These are phyloP conservation scores for Areca catechu DNA, from an alignment of 176 grass and related monocot species.

Conservation along the genomic window DNA sequence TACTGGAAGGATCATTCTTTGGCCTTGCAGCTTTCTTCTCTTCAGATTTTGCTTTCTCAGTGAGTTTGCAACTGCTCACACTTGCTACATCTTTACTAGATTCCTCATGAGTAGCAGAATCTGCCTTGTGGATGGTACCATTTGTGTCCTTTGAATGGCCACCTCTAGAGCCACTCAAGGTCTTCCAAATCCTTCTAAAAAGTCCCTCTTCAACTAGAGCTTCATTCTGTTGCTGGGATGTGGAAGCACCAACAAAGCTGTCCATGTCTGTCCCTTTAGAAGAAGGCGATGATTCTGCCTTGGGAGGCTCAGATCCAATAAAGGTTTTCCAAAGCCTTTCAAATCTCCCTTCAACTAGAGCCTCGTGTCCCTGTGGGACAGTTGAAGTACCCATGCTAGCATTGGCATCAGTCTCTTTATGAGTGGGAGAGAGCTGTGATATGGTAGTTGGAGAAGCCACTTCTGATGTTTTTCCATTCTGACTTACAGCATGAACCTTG, in stretches of 20 bases:
- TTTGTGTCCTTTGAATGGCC: constrained; percentile 5
- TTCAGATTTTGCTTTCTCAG: constrained; percentile 26
- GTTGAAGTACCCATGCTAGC: too few species aligned
- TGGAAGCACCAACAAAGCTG: constrained; percentile 7
- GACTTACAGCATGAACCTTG: not conserved
- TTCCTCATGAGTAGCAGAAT: too few species aligned
- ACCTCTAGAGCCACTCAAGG: constrained; percentile 2
- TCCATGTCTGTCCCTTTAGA: constrained; percentile 6
- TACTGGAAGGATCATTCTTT: constrained; percentile 1
- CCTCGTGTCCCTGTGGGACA: not conserved
- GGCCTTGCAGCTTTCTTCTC: not conserved
- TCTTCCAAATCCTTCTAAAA: constrained; percentile 17
- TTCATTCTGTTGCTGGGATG: constrained; percentile 20
- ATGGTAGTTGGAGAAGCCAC: constrained; percentile 2
- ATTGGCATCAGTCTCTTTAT: constrained; percentile 22
- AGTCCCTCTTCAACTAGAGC: not conserved
- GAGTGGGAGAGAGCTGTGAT: constrained; percentile 24
- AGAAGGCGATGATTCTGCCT: constrained; percentile 24
- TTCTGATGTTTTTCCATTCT: constrained; percentile 2
- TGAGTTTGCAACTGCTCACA: not conserved
- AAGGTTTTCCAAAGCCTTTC: constrained; percentile 38
- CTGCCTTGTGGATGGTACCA: not conserved
- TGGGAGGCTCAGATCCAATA: constrained; percentile 26
- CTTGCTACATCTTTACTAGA: too few species aligned
- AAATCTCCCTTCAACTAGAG: constrained; percentile 25